A percentile compares a stretch with the other conserved stretches of the same genome.
These are phyloP conservation scores for Saraca asoca DNA, from an alignment of 331 rosid species.

Conservation along the genomic window DNA sequence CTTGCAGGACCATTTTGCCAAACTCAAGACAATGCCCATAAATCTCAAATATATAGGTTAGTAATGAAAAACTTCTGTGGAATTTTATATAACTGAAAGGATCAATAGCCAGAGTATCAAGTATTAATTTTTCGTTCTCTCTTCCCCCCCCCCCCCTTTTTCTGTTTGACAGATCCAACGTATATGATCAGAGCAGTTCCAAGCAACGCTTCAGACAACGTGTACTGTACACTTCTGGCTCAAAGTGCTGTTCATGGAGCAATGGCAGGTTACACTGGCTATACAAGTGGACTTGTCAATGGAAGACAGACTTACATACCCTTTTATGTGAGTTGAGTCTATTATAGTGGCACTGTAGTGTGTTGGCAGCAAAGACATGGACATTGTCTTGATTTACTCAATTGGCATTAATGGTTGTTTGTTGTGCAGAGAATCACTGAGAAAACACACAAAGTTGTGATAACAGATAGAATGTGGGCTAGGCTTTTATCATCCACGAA, in stretches of 20 bases:
- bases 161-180: conserved; percentile 68
- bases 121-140: background rate
- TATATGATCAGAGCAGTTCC: conserved; percentile 91
- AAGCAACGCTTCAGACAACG: conserved; percentile 83
- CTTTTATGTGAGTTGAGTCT: conserved; percentile 52
- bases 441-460: conserved; percentile 67
- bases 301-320: conserved; percentile 89
- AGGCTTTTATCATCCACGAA: conserved; percentile 81
- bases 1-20: conserved; percentile 71
- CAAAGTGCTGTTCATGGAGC: conserved; percentile 91
- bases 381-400: background rate
- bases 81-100: background rate
- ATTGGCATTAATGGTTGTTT: conserved; percentile 4
- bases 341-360: no score
- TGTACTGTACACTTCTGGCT: conserved; percentile 84
- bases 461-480: conserved; percentile 95
- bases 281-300: conserved; percentile 70
- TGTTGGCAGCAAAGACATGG: background rate
- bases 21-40: conserved; percentile 40
- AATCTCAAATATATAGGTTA: conserved; percentile 83
- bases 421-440: conserved; percentile 66
- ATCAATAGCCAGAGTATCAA: background rate
- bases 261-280: conserved; percentile 90
- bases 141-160: no score
- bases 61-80: conserved; percentile 4